Base-by-base conservation (phyloP, 208 protist genomes). In the Porcisia hertigi region DNA sequence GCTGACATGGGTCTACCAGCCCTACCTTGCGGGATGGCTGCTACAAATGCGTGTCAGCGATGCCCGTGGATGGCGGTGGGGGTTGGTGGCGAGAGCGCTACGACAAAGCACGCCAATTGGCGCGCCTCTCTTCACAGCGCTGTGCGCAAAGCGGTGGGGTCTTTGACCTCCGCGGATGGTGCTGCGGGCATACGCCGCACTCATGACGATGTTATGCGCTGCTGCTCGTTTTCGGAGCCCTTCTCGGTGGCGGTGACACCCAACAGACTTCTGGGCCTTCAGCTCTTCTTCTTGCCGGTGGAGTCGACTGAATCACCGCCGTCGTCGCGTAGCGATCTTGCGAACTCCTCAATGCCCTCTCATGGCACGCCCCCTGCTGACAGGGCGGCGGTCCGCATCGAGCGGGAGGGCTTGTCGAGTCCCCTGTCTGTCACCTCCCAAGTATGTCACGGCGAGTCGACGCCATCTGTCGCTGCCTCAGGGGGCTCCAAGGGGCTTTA, bases 61-160 rank as follows among this genome's bases (percentile, higher is more conserved):
- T 95, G 90, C 74, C 92, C 90, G 39, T 96, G 92, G 92, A 94
- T 95, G 88, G 82, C 82, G 57, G 70, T 82, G 12, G 73, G 73
- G 52, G 47, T 7, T 30, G 49, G 60, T 4, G 72, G 72, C 43
- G 52, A 34, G 16, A 59, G 64, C 7, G 69, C 76, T 7, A 45
- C 52, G 4, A 45, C 72, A 12, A 78, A 85, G n/a, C 81, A 86
- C 16, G 73, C 71, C 36, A 82, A 80, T 11, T 72, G 86, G 71
- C 91, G 89, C 36, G 60, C 83, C 16, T 79, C 85, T 45, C 30
- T 75, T 47, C 58, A 87, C 5, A 78, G 69, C 34, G 58, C 69
- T 7, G 67, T 71, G 57, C 59, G 66, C 7, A 77, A 75, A 25
- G 25, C 34, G 59, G 69, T 45, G 64, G 25, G 52, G 3, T 57